A percentile compares a stretch with the other conserved stretches of the same genome.
phyloP scores from a whole-genome alignment of 352 stramenopile species.

The Globisporangium radiosum region DNA sequence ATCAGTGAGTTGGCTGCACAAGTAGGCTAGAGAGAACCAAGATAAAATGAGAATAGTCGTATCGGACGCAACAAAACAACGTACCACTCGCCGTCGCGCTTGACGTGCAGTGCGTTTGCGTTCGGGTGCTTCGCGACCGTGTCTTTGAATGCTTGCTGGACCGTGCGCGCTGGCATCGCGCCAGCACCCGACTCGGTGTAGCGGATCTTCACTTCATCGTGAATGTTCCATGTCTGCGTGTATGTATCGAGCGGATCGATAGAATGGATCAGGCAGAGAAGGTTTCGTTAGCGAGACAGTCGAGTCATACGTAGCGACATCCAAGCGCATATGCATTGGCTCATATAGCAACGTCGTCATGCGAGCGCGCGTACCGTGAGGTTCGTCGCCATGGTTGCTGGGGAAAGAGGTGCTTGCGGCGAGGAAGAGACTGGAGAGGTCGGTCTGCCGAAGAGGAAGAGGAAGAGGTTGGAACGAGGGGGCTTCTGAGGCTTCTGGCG shows the following conservation, averaged over 20 bases:
- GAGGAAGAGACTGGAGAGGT: neutral
- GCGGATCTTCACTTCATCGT: slow-evolving; percentile 79
- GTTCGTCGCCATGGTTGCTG: slow-evolving; percentile 6
- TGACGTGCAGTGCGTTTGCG: slow-evolving; percentile 57
- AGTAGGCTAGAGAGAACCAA: neutral
- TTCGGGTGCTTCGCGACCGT: slow-evolving; percentile 47
- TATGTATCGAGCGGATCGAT: too few relatives aligned
- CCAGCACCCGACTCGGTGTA: slow-evolving; percentile 45
- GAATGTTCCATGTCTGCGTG: slow-evolving; percentile 72
- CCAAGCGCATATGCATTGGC: too few relatives aligned
- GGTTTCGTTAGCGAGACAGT: neutral
- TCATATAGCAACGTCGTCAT: too few relatives aligned
- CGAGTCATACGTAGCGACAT: neutral
- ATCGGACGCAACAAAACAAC: slow-evolving; percentile 10
- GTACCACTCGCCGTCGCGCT: slow-evolving; percentile 68
- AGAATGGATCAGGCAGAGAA: neutral
- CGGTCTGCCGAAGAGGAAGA: neutral
- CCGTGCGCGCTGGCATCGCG: slow-evolving; percentile 35
- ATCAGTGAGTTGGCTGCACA: slow-evolving; percentile 1
- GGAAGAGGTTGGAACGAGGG: neutral
- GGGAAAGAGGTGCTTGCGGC: neutral
- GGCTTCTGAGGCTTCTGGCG: slow-evolving; percentile 16
- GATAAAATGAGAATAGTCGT: neutral
- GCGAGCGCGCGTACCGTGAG: slow-evolving; percentile 28
- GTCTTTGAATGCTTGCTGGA: slow-evolving; percentile 53